These are phyloP conservation scores for Elaeagnus macrophylla DNA, from an alignment of 306 rosid genomes.

Conservation along the genomic window DNA sequence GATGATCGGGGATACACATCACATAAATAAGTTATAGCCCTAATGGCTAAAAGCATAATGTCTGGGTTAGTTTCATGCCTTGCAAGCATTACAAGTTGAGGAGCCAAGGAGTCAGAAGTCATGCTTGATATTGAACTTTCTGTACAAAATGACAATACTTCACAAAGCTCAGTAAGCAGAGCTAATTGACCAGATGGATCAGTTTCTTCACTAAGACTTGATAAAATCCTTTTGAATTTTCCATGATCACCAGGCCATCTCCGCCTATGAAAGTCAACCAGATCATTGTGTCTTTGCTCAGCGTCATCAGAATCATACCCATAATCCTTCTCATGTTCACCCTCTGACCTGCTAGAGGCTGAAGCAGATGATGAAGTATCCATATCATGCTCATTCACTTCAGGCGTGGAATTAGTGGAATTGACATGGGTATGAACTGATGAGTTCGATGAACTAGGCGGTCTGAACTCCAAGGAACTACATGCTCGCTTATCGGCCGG, in stretches of 20 bases:
- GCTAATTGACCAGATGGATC: constrained; percentile 63
- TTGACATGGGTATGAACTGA: constrained; percentile 48
- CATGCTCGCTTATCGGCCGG: constrained; percentile 91
- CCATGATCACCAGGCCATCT: constrained; percentile 74
- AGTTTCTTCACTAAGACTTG: constrained; percentile 54
- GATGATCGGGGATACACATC: constrained; percentile 82
- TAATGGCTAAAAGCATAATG: constrained; percentile 70
- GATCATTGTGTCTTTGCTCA: constrained; percentile 54
- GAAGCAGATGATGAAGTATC: constrained; percentile 91
- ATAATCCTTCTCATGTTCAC: constrained; percentile 76
- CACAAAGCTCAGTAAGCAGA: constrained; percentile 76
- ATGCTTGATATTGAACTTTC: constrained; percentile 78
- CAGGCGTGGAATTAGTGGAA: constrained; percentile 35
- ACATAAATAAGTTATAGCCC: constrained; percentile 90
- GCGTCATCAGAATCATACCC: constrained; percentile 86
- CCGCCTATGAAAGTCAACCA: constrained; percentile 58
- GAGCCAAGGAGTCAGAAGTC: constrained; percentile 62
- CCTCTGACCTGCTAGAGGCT: constrained; percentile 72
- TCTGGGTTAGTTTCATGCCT: constrained; percentile 59
- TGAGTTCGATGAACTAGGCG: constrained; percentile 77
- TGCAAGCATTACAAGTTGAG: constrained; percentile 63
- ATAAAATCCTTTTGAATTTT: constrained; percentile 56
- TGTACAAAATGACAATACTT: constrained; percentile 76
- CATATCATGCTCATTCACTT: constrained; percentile 69
- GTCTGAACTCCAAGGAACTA: constrained; percentile 75